Percentiles rank a stretch among this genome's conserved stretches.
phyloP scores from a whole-genome alignment of 1,284 basidiomycete genomes.

The Pulveroboletus sp. region DNA sequence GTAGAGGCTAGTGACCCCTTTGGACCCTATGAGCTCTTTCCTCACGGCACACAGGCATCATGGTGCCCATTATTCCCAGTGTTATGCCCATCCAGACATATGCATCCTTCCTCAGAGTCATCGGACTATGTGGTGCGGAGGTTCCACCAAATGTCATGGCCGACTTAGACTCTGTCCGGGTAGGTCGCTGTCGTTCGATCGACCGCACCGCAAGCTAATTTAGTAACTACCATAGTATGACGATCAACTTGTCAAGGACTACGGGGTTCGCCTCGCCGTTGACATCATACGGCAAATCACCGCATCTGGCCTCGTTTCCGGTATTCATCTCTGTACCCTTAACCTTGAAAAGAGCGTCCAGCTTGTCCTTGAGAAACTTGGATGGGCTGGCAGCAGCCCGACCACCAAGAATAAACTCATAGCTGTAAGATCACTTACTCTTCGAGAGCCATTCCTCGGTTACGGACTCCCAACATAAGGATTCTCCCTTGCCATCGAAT shows the following conservation, averaged over 20 bases:
- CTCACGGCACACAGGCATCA: conserved; percentile 61
- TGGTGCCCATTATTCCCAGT: conserved; percentile 89
- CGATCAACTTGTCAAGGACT: conserved; percentile 89
- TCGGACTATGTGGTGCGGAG: conserved; percentile 82
- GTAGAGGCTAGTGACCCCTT: conserved; percentile 50
- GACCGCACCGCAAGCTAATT: conserved; percentile 16
- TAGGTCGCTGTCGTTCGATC: conserved; percentile 41
- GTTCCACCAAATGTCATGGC: conserved; percentile 72
- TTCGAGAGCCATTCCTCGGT: conserved; percentile 1
- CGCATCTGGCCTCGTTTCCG: conserved; percentile 55
- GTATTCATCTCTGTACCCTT: conserved; percentile 94
- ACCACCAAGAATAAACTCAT: conserved; percentile 65
- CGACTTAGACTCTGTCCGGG: conserved; percentile 77
- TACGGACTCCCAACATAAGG: conserved; percentile 32
- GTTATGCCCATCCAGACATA: conserved; percentile 99
- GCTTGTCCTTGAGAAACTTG: conserved; percentile 78
- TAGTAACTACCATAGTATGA: conserved; percentile 57
- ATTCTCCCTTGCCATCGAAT: conserved; percentile 32
- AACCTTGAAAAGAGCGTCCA: conserved; percentile 97
- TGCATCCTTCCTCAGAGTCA: conserved; percentile 87
- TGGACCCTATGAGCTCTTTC: background rate
- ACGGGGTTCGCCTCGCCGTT: conserved; percentile 77
- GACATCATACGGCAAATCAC: conserved; percentile 66
- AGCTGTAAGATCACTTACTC: conserved; percentile 42
- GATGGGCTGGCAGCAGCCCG: conserved; percentile 54